Percentiles rank a stretch among this genome's conserved stretches.
Conservation (phyloP, 176 grass and related monocot genomes). For the Musa troglodytarum region DNA sequence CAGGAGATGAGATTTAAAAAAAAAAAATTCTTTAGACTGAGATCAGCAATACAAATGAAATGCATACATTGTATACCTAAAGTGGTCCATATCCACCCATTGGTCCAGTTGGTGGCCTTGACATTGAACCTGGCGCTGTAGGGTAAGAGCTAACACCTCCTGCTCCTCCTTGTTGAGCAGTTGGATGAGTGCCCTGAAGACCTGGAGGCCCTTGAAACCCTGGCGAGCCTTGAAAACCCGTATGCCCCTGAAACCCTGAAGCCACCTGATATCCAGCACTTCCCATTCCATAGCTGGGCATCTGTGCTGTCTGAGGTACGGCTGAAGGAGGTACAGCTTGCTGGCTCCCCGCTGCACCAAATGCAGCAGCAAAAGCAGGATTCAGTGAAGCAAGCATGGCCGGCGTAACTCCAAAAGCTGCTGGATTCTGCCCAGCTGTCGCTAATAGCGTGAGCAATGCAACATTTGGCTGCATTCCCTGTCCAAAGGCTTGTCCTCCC, state of each 20-base stretch:
- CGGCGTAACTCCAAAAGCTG: slow-evolving; percentile 34
- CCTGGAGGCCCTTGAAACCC: slow-evolving; percentile 78
- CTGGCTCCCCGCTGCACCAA: slow-evolving; percentile 55
- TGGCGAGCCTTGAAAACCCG: slow-evolving; percentile 87
- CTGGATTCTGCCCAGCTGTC: slow-evolving; percentile 82
- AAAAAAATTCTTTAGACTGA: slow-evolving; percentile 11
- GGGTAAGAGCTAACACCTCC: slow-evolving; percentile 55
- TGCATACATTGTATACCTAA: slow-evolving; percentile 56
- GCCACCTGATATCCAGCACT: slow-evolving; percentile 53
- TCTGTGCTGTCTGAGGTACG: slow-evolving; percentile 28
- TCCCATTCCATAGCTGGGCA: slow-evolving; percentile 49
- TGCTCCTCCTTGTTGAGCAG: slow-evolving; percentile 33
- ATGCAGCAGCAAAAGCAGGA: slow-evolving; percentile 74
- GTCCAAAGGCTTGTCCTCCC: slow-evolving; percentile 46
- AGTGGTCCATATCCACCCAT: slow-evolving; percentile 61
- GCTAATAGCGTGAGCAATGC: slow-evolving; percentile 86
- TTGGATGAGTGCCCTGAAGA: slow-evolving; percentile 3
- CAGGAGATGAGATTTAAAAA: slow-evolving; percentile 15
- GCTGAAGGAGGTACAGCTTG: slow-evolving; percentile 14
- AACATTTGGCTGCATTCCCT: slow-evolving; percentile 55
- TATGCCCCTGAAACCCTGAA: slow-evolving; percentile 51
- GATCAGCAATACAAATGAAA: slow-evolving; percentile 11
- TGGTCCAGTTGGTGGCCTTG: slow-evolving; percentile 41
- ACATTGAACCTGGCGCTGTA: slow-evolving; percentile 38
- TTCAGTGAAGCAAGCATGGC: slow-evolving; percentile 76